A percentile compares a stretch with the other conserved stretches of the same genome.
Evolutionary conservation across 305 asterid genomes (phyloP).

Genomic region (Nicotiana rustica): DNA sequence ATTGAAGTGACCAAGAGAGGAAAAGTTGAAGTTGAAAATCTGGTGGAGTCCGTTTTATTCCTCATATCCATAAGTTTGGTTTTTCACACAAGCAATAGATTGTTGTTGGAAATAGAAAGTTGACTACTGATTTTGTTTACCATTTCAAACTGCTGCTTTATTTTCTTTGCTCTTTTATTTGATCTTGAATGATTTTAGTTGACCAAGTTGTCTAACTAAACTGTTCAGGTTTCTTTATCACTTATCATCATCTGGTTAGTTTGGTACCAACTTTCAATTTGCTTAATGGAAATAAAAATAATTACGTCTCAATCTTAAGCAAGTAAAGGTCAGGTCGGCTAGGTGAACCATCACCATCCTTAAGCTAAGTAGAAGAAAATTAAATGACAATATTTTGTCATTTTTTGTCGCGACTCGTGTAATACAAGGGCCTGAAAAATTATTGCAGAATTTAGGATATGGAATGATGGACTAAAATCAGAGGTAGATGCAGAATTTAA

Average conservation of each 20-base stretch:
- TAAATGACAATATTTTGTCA: constrained; percentile 9
- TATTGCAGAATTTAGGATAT: not conserved
- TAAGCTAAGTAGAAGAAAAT: not conserved
- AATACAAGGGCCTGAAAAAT: constrained; percentile 5
- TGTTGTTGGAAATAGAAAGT: constrained; percentile 30
- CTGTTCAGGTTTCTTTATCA: constrained; percentile 22
- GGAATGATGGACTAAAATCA: too few relatives aligned
- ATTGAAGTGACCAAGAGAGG: not conserved
- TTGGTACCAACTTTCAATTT: constrained; percentile 16
- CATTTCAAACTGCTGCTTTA: not conserved
- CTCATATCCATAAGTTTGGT: not conserved
- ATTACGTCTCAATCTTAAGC: not conserved
- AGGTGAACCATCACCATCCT: not conserved
- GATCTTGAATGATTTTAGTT: constrained; percentile 19
- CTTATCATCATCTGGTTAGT: constrained; percentile 16
- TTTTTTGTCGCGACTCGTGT: not conserved
- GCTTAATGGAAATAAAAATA: not conserved
- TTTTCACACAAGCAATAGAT: constrained; percentile 3
- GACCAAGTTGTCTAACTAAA: constrained; percentile 25
- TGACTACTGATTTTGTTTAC: constrained; percentile 27
- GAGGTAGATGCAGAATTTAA: too few relatives aligned
- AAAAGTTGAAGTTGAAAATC: not conserved
- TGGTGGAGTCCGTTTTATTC: not conserved
- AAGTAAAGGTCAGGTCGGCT: not conserved
- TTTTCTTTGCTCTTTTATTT: not conserved